These are phyloP conservation scores for Phaffomyces thermotolerans DNA, from an alignment of 805 yeast genomes.

Conservation along the genomic window DNA sequence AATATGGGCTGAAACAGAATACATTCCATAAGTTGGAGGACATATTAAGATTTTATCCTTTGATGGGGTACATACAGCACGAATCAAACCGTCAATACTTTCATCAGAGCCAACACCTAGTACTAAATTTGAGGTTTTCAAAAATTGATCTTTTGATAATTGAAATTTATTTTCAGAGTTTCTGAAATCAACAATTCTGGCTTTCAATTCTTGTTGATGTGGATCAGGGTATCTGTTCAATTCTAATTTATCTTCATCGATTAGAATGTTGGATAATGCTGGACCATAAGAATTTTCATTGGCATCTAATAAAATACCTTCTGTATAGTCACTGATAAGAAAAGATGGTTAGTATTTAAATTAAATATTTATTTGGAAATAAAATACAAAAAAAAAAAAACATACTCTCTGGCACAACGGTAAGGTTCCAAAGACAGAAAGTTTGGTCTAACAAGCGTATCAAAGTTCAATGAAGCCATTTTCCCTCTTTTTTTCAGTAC, in stretches of 20 bases:
- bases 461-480: conserved; percentile 42
- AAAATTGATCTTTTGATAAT: conserved; percentile 20
- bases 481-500: background rate
- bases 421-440: conserved; percentile 81
- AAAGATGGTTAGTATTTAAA: background rate
- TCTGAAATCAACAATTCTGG: conserved; percentile 63
- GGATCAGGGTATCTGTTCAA: conserved; percentile 96
- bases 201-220: conserved; percentile 74
- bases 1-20: conserved; percentile 80
- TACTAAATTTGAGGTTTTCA: conserved; percentile 66
- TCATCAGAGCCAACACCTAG: conserved; percentile 98
- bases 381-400: too few relatives aligned
- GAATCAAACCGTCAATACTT: conserved; percentile 78
- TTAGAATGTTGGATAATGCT: conserved; percentile 41
- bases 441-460: conserved; percentile 73
- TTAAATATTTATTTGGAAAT: background rate
- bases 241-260: conserved; percentile 42
- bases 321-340: conserved; percentile 57
- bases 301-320: conserved; percentile 86
- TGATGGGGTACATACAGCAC: conserved; percentile 81
- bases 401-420: conserved; percentile 85
- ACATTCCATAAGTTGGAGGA: conserved; percentile 99
- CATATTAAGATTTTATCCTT: conserved; percentile 74
- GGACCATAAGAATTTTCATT: conserved; percentile 96
- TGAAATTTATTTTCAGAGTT: conserved; percentile 36